These are phyloP conservation scores for Candida insectorum DNA, from an alignment of 805 yeast genomes.

Conservation along the genomic window DNA sequence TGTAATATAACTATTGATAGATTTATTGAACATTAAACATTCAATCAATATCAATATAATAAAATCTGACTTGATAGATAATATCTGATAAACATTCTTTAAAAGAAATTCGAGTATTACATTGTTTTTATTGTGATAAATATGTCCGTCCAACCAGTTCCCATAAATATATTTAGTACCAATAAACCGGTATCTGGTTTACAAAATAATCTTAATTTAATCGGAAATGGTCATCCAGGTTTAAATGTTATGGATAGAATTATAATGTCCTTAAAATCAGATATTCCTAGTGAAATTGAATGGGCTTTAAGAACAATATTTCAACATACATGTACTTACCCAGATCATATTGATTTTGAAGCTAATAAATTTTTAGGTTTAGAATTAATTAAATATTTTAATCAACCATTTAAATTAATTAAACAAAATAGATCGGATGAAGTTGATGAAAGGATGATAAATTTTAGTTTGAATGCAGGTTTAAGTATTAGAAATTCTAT, in stretches of 20 bases:
- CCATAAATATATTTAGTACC: slow-evolving; percentile 6
- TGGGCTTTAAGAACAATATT: slow-evolving; percentile 64
- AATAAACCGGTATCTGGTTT: slow-evolving; percentile 1
- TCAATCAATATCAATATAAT: too few species aligned
- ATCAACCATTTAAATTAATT: slow-evolving; percentile 28
- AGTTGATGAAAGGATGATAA: slow-evolving; percentile 18
- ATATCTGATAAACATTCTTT: too few species aligned
- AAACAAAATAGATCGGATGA: slow-evolving; percentile 14
- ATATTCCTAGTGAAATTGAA: slow-evolving; percentile 61
- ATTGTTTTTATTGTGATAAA: too few species aligned
- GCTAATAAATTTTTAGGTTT: slow-evolving; percentile 39
- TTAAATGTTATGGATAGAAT: slow-evolving; percentile 63
- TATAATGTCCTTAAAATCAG: slow-evolving; percentile 64
- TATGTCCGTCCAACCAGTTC: slow-evolving; percentile 4
- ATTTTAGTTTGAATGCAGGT: slow-evolving; percentile 43
- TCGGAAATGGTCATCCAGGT: slow-evolving; percentile 46
- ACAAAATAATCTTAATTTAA: slow-evolving; percentile 7
- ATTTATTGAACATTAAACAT: too few species aligned
- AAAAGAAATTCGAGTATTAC: too few species aligned
- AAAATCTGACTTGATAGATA: too few species aligned
- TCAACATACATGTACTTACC: slow-evolving; percentile 47
- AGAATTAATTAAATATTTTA: slow-evolving; percentile 36
- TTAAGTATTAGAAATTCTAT: slow-evolving; percentile 76
- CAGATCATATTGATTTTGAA: slow-evolving; percentile 47
- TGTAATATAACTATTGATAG: too few species aligned